A percentile compares a stretch with the other conserved stretches of the same genome.
Conservation (phyloP, 306 rosid genomes). For the Clitoria ternatea region DNA sequence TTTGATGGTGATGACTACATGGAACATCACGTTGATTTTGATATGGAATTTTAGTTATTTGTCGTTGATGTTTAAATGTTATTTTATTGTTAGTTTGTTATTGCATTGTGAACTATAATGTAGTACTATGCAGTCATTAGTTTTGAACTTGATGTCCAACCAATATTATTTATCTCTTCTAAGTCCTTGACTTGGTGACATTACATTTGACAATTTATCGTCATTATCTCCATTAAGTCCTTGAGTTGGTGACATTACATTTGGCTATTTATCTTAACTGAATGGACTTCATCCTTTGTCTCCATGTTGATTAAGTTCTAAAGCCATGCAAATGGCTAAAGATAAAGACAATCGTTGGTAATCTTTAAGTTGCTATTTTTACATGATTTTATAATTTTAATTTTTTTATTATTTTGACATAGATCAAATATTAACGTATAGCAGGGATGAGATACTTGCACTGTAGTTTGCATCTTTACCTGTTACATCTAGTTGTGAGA, state of each 20-base stretch:
- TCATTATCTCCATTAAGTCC: too few relatives aligned
- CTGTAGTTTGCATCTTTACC: constrained; percentile 41
- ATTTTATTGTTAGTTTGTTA: too few relatives aligned
- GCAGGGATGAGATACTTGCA: constrained; percentile 69
- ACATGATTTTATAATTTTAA: constrained; percentile 15
- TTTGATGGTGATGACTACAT: too few relatives aligned
- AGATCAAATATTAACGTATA: constrained; percentile 89
- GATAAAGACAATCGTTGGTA: constrained; percentile 49
- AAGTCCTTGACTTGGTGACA: constrained; percentile 61
- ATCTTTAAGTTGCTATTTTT: background rate
- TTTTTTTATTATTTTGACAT: constrained; percentile 26
- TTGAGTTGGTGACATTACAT: too few relatives aligned
- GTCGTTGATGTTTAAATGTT: too few relatives aligned
- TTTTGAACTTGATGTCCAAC: too few relatives aligned
- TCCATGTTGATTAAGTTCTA: constrained; percentile 38
- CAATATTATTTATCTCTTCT: constrained; percentile 52
- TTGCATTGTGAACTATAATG: too few relatives aligned
- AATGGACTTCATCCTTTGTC: constrained; percentile 31
- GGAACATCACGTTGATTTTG: too few relatives aligned
- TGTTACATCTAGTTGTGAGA: constrained; percentile 22
- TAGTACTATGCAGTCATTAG: too few relatives aligned
- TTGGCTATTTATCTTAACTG: constrained; percentile 61
- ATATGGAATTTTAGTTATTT: too few relatives aligned
- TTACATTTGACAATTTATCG: constrained; percentile 53
- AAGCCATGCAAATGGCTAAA: constrained; percentile 30